Evolutionary conservation across 768 basidiomycete species (phyloP).

Genomic region (Obba rivulosa): DNA sequence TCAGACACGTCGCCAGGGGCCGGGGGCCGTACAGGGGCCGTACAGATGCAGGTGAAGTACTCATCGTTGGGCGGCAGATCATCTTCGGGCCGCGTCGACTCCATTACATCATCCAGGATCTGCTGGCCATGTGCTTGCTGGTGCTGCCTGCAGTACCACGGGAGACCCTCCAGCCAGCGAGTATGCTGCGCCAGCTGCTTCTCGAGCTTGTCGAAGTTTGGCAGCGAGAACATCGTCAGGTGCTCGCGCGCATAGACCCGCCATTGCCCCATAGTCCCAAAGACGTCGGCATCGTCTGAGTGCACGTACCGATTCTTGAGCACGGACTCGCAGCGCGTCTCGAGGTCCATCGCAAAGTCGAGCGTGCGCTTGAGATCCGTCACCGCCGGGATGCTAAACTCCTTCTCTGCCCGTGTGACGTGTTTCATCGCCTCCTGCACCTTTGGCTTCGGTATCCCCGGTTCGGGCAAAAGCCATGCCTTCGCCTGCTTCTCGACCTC

Average conservation of each 20-base stretch:
- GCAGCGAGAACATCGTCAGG: conserved; percentile 66
- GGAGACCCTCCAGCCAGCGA: conserved; percentile 68
- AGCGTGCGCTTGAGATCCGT: conserved; percentile 63
- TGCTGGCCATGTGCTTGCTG: conserved; percentile 54
- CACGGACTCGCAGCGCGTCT: conserved; percentile 69
- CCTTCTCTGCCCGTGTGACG: conserved; percentile 67
- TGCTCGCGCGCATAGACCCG: conserved; percentile 64
- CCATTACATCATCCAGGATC: conserved; percentile 71
- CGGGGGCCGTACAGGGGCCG: conserved; percentile 71
- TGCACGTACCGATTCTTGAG: conserved; percentile 57
- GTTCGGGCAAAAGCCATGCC: conserved; percentile 59
- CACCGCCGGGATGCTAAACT: conserved; percentile 66
- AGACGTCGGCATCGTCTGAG: conserved; percentile 56
- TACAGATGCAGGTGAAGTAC: conserved; percentile 84
- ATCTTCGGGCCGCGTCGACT: conserved; percentile 70
- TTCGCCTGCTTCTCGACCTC: conserved; percentile 79
- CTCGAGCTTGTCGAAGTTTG: conserved; percentile 68
- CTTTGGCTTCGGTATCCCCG: conserved; percentile 50
- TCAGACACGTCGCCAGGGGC: conserved; percentile 69
- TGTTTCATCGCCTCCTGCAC: conserved; percentile 66
- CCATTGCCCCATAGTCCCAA: conserved; percentile 72
- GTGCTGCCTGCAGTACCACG: conserved; percentile 76
- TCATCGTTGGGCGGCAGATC: conserved; percentile 76
- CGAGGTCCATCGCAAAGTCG: conserved; percentile 74
- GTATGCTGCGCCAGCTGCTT: conserved; percentile 61